Percentiles rank a stretch among this genome's conserved stretches.
Conservation (phyloP, 164 flowering plant genomes). For the Malania oleifera region DNA sequence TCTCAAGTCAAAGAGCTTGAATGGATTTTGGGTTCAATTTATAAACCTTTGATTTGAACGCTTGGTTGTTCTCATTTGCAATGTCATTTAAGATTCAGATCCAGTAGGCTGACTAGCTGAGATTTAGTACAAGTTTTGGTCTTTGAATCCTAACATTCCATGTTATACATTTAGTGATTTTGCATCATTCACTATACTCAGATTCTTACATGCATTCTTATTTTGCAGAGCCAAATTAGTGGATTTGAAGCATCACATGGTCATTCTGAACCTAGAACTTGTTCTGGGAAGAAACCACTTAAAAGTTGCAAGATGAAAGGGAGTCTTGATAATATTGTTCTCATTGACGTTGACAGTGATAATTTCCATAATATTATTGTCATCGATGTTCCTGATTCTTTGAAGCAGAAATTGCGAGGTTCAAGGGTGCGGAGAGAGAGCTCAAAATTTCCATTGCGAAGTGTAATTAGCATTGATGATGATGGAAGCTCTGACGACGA, state of each 20-base stretch:
- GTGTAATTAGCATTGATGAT: slow-evolving; percentile 62
- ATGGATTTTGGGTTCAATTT: no score
- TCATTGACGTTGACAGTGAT: slow-evolving; percentile 63
- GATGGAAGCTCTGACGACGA: slow-evolving; percentile 28
- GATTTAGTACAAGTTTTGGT: no score
- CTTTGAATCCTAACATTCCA: no score
- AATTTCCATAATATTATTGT: slow-evolving; percentile 28
- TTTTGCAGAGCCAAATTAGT: slow-evolving; percentile 11
- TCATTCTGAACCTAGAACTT: slow-evolving; percentile 21
- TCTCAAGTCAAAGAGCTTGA: no score
- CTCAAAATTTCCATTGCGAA: slow-evolving; percentile 12
- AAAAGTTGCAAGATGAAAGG: slow-evolving; percentile 27
- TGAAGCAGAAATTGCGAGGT: slow-evolving; percentile 17
- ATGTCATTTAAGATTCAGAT: no score
- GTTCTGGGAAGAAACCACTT: slow-evolving; percentile 19
- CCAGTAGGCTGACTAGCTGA: no score
- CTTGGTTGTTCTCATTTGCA: no score
- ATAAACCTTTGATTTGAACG: no score
- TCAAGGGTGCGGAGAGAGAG: slow-evolving; percentile 15
- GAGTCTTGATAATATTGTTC: slow-evolving; percentile 29
- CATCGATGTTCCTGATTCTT: slow-evolving; percentile 51
- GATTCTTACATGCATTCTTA: not conserved
- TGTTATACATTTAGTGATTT: no score
- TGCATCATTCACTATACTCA: not conserved
- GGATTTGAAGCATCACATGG: slow-evolving; percentile 22